Evolutionary conservation across 805 yeast genomes (phyloP).

Genomic region (Suhomyces sp.): DNA sequence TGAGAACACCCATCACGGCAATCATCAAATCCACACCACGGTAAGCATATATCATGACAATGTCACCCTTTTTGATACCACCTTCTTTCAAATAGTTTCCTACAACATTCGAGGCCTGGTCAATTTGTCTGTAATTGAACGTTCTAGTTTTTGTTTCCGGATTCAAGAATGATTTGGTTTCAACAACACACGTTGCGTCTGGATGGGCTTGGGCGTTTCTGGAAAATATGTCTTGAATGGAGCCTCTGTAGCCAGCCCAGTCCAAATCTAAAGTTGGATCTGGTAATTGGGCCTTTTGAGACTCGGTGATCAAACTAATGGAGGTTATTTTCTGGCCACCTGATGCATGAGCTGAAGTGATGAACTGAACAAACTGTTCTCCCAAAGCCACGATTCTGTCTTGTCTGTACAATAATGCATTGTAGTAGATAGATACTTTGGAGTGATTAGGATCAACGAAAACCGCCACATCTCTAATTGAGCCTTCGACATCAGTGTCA

Average conservation of each 20-base stretch:
- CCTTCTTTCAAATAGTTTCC: slow-evolving; percentile 81
- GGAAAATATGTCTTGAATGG: slow-evolving; percentile 94
- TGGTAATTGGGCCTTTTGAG: slow-evolving; percentile 65
- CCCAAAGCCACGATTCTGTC: slow-evolving; percentile 67
- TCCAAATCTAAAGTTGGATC: slow-evolving; percentile 85
- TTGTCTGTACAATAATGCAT: slow-evolving; percentile 67
- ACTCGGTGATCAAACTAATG: slow-evolving; percentile 64
- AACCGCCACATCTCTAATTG: slow-evolving; percentile 63
- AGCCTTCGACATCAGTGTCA: slow-evolving; percentile 48
- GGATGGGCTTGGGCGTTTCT: slow-evolving; percentile 83
- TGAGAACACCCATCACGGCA: slow-evolving; percentile 95
- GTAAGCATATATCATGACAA: slow-evolving; percentile 96
- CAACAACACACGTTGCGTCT: slow-evolving; percentile 86
- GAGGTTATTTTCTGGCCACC: slow-evolving; percentile 51
- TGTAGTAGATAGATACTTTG: slow-evolving; percentile 53
- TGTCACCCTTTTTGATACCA: slow-evolving; percentile 88
- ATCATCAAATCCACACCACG: slow-evolving; percentile 96
- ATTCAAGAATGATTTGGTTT: slow-evolving; percentile 71
- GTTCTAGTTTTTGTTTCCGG: slow-evolving; percentile 56
- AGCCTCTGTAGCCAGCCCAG: slow-evolving; percentile 90
- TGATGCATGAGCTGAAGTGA: slow-evolving; percentile 30
- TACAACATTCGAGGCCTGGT: slow-evolving; percentile 88
- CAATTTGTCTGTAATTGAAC: slow-evolving; percentile 83
- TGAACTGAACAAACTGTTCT: slow-evolving; percentile 67
- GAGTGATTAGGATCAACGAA: slow-evolving; percentile 34